phyloP scores from a whole-genome alignment of 1,284 basidiomycete species.

The Farysia itapuensis region DNA sequence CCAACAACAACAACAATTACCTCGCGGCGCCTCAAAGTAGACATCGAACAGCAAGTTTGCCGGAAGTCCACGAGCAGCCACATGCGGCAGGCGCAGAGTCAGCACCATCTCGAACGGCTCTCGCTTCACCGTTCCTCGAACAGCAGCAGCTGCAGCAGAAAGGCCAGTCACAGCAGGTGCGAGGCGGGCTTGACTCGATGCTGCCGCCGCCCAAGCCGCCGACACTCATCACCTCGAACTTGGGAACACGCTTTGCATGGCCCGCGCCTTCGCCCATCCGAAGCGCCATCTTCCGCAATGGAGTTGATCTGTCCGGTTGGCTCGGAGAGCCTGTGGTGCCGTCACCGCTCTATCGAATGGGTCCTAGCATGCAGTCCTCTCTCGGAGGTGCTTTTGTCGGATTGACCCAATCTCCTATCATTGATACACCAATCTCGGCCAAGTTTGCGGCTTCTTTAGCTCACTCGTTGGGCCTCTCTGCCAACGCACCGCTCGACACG shows the following conservation, averaged over 20 bases:
- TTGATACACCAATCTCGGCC: conserved; percentile 32
- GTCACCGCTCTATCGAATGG: conserved; percentile 53
- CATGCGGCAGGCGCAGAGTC: conserved; percentile 6
- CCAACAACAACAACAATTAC: conserved; percentile 5
- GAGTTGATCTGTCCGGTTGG: conserved; percentile 52
- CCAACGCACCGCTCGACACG: conserved; percentile 7
- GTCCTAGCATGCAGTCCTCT: conserved; percentile 39
- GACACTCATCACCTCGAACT: conserved; percentile 29
- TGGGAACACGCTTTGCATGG: conserved; percentile 21
- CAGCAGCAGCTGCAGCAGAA: conserved; percentile 3
- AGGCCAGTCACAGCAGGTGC: conserved; percentile 1
- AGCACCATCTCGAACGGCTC: conserved; percentile 9
- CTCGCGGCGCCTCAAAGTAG: conserved; percentile 11
- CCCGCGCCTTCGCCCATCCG: conserved; percentile 28
- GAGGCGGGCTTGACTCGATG: too few species aligned
- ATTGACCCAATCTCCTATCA: conserved; percentile 22
- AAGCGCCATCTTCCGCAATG: conserved; percentile 11
- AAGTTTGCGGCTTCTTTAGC: conserved; percentile 33
- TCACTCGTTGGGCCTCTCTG: conserved; percentile 21
- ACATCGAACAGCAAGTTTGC: conserved; percentile 26
- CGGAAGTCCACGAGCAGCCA: conserved; percentile 9
- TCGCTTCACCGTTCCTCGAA: neutral
- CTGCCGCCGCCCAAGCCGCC: conserved; percentile 27
- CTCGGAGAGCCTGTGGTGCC: conserved; percentile 57
- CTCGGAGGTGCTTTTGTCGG: conserved; percentile 27